Base-by-base conservation (phyloP, 176 grass and related monocot genomes). In the Dendrocalamus sinicus region DNA sequence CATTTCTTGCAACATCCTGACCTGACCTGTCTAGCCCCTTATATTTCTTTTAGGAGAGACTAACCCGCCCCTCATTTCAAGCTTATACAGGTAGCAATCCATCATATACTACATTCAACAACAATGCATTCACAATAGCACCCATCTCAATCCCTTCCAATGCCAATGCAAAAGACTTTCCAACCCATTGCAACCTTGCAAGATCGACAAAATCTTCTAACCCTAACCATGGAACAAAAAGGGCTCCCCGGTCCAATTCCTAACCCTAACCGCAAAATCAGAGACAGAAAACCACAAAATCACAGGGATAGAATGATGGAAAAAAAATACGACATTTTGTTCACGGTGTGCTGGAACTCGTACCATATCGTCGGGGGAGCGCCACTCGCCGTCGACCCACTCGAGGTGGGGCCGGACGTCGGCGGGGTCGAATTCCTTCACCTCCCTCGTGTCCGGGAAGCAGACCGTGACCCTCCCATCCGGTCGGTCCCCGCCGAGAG, bases 331-430 rank as follows among this genome's bases (percentile, higher is more conserved):
- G 11, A 13, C 5, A 5, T 12, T 53, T 80, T 85, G 70, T 19
- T 17, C 23, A 52, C 16, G 73, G 12, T 62, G 32, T 22, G 61
- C 15, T 5, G 45, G 39, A 35, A 12, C 37, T n/a, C 22, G 35
- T 85, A 95, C 93, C 90, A 86, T 78, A 48, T 30, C 62, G 46
- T 88, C 84, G 4, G 94, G 89, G 14, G 86, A 85, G 66, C 76
- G 68, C 94, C 94, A 96, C 73, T 84, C 61, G 74, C 78, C 78
- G 13, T 65, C 87, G 75, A 86, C 61, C 89, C 92, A 93, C 54
- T 97, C 95, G 67, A 94, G 92, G 85, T 97, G 95, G 20, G 69
- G 77, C 0, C 91, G 72, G 28, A 96, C 44, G 12, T 81, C 19
- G 1, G n/a, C 84, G 35, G 54, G 43, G 9, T 59, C 64, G 67